Evolutionary conservation across 352 stramenopile genomes (phyloP).

Genomic region (Phytophthora podocarpi): DNA sequence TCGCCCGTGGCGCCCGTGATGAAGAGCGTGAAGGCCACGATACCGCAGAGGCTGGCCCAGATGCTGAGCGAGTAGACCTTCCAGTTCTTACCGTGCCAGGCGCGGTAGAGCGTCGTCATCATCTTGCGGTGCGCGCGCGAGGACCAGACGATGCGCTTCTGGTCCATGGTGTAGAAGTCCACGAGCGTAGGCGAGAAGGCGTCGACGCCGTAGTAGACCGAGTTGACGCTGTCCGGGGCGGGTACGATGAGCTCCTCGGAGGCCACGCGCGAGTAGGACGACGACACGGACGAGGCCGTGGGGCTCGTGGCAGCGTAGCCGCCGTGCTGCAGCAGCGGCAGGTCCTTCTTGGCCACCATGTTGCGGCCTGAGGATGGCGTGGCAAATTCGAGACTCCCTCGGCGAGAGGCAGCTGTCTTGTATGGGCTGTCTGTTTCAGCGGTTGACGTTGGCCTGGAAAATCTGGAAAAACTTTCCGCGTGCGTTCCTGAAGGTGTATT

Average conservation of each 20-base stretch:
- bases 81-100: slow-evolving; percentile 74
- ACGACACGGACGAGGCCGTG: slow-evolving; percentile 56
- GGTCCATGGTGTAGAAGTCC: slow-evolving; percentile 85
- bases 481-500: not conserved
- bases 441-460: slow-evolving; percentile 1
- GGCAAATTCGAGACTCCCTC: slow-evolving; percentile 38
- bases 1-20: slow-evolving; percentile 65
- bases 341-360: slow-evolving; percentile 54
- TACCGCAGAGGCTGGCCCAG: slow-evolving; percentile 61
- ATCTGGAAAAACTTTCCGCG: slow-evolving; percentile 27
- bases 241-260: slow-evolving; percentile 86
- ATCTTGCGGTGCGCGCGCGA: slow-evolving; percentile 88
- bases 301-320: slow-evolving; percentile 37
- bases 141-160: slow-evolving; percentile 88
- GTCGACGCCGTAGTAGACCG: slow-evolving; percentile 88
- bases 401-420: too few relatives aligned
- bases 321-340: slow-evolving; percentile 62
- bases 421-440: slow-evolving; percentile 18
- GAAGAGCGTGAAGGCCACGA: slow-evolving; percentile 65
- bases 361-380: not conserved
- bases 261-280: slow-evolving; percentile 62
- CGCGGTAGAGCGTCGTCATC: slow-evolving; percentile 86
- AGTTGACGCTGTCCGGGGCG: slow-evolving; percentile 70
- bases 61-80: slow-evolving; percentile 80
- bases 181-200: slow-evolving; percentile 87